Conservation (phyloP, 768 basidiomycete species). For the Holtermannia corniformis region DNA sequence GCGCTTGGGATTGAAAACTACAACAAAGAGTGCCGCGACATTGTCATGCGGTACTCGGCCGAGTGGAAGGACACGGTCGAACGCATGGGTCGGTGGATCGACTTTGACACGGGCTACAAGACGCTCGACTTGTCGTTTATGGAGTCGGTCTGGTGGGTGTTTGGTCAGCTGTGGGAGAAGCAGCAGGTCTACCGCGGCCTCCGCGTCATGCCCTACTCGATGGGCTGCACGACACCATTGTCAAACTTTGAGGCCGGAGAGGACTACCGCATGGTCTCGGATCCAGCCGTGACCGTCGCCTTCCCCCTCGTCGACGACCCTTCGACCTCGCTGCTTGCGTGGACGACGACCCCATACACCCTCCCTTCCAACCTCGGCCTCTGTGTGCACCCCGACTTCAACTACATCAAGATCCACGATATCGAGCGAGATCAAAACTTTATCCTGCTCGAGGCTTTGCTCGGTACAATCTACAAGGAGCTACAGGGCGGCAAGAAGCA, state of each 20-base stretch:
- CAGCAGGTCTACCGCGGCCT: conserved; percentile 85
- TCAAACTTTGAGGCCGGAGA: conserved; percentile 95
- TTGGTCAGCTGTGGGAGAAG: conserved; percentile 85
- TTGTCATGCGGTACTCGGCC: conserved; percentile 91
- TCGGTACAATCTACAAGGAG: conserved; percentile 76
- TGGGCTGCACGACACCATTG: conserved; percentile 86
- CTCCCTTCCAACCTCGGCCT: conserved; percentile 88
- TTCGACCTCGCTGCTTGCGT: conserved; percentile 76
- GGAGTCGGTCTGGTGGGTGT: conserved; percentile 99
- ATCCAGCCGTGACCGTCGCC: conserved; percentile 87
- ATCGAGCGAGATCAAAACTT: conserved; percentile 74
- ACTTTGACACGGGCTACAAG: conserved; percentile 99
- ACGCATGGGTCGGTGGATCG: conserved; percentile 99
- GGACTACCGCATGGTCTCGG: conserved; percentile 84
- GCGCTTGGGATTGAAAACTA: conserved; percentile 94
- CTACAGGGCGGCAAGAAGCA: conserved; percentile 35
- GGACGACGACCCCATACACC: conserved; percentile 99
- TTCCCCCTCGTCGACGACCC: conserved; percentile 94
- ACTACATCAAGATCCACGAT: conserved; percentile 94
- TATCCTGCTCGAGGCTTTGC: conserved; percentile 79
- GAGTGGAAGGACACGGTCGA: conserved; percentile 95
- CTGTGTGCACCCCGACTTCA: conserved; percentile 92
- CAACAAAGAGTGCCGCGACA: conserved; percentile 90
- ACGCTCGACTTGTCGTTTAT: conserved; percentile 87
- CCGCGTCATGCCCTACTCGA: conserved; percentile 96